A percentile compares a stretch with the other conserved stretches of the same genome.
Evolutionary conservation across 2,329 filamentous ascomycete genomes (phyloP).

Genomic region (Stemphylium beticola): DNA sequence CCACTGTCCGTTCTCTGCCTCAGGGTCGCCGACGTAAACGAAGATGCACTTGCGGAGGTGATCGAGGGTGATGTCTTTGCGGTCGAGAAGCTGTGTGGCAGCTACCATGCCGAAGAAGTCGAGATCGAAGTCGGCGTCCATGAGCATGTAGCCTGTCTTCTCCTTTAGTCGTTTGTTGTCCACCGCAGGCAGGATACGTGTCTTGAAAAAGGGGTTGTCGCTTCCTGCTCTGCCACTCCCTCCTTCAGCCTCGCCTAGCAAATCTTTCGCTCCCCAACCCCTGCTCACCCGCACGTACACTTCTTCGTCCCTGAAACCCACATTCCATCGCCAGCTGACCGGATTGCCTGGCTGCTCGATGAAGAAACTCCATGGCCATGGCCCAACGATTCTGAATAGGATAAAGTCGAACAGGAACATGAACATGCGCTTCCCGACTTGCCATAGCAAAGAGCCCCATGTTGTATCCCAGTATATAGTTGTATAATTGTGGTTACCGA

Average conservation of each 20-base stretch:
- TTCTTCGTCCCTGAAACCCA: conserved; percentile 81
- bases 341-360: conserved; percentile 69
- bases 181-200: conserved; percentile 71
- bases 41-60: conserved; percentile 72
- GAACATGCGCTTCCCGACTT: conserved; percentile 65
- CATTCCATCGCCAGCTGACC: conserved; percentile 71
- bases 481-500: conserved; percentile 71
- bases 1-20: conserved; percentile 66
- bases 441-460: conserved; percentile 62
- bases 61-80: conserved; percentile 64
- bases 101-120: conserved; percentile 83
- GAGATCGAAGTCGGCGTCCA: conserved; percentile 85
- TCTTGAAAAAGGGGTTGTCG: conserved; percentile 64
- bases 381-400: conserved; percentile 52
- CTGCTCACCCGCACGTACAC: conserved; percentile 80
- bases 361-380: conserved; percentile 60
- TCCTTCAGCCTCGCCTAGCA: conserved; percentile 57
- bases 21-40: conserved; percentile 38
- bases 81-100: conserved; percentile 73
- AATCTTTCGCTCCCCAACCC: conserved; percentile 69
- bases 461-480: conserved; percentile 66
- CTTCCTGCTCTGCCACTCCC: conserved; percentile 55
- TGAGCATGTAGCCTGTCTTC: conserved; percentile 88
- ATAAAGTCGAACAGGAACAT: conserved; percentile 78
- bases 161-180: conserved; percentile 68